Conservation (phyloP, 257 asterid species). For the Paraleonurus japonicus region DNA sequence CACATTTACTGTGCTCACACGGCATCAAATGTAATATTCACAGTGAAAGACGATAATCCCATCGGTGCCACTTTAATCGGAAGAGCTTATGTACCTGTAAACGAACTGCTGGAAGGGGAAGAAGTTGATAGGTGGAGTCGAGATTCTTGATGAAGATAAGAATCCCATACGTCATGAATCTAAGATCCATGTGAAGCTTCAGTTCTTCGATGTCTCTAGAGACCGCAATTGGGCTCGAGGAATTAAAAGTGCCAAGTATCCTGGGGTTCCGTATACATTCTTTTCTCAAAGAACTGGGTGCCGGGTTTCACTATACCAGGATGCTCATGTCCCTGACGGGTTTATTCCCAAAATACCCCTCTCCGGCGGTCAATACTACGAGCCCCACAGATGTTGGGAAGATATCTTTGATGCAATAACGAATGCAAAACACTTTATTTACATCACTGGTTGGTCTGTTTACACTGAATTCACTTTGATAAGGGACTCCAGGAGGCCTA, state of each 20-base stretch:
- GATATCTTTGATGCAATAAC: conserved; percentile 83
- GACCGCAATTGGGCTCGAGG: conserved; percentile 90
- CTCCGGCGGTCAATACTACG: conserved; percentile 73
- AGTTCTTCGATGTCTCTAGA: conserved; percentile 66
- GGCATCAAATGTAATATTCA: conserved; percentile 71
- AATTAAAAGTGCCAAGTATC: conserved; percentile 59
- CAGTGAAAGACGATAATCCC: conserved; percentile 86
- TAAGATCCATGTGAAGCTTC: conserved; percentile 82
- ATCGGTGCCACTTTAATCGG: conserved; percentile 93
- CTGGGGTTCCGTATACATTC: conserved; percentile 93
- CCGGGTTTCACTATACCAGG: conserved; percentile 82
- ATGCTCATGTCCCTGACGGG: conserved; percentile 82
- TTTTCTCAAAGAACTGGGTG: conserved; percentile 85
- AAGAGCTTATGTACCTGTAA: conserved; percentile 78
- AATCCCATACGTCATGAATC: conserved; percentile 69
- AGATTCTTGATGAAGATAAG: conserved; percentile 69
- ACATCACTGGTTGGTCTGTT: conserved; percentile 98
- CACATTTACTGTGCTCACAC: conserved; percentile 84
- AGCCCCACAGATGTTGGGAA: conserved; percentile 93
- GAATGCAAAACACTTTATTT: conserved; percentile 84
- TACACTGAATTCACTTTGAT: conserved; percentile 73
- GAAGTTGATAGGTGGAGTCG: conserved; percentile 83
- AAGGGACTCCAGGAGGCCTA: conserved; percentile 78
- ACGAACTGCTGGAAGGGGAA: conserved; percentile 77
- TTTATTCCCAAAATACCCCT: conserved; percentile 76